phyloP scores from a whole-genome alignment of 441 rosid genomes.

The Rhodomyrtus psidioides region DNA sequence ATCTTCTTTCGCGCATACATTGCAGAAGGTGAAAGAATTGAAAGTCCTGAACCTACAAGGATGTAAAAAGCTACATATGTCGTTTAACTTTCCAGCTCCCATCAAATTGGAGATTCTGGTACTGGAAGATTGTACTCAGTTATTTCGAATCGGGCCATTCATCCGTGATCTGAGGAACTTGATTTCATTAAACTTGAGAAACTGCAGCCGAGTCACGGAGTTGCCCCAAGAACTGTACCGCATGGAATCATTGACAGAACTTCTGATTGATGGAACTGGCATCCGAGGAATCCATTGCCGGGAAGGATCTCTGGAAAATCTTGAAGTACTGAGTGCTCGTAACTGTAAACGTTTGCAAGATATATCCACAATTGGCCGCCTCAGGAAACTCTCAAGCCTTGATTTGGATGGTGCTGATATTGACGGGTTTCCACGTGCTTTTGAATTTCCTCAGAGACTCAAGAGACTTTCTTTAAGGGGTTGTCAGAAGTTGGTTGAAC shows the following conservation, averaged over 20 bases:
- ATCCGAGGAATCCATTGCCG: not conserved
- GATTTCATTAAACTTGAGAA: not conserved
- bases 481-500: rapidly evolving
- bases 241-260: not conserved
- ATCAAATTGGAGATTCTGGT: not conserved
- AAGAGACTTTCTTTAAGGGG: not conserved
- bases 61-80: rapidly evolving
- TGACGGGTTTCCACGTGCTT: not conserved
- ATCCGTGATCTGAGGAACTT: not conserved
- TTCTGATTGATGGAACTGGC: not conserved
- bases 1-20: not conserved
- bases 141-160: not conserved
- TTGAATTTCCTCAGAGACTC: not conserved
- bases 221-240: not conserved
- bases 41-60: not conserved
- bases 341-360: rapidly evolving
- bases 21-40: not conserved
- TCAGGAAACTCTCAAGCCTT: not conserved
- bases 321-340: not conserved
- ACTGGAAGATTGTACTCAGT: not conserved
- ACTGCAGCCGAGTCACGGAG: not conserved
- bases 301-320: not conserved
- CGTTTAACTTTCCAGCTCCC: not conserved
- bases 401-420: not conserved
- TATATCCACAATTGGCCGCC: not conserved